Percentiles rank a stretch among this genome's conserved stretches.
These are phyloP conservation scores for Calycina herbarum DNA, from an alignment of 2,329 filamentous ascomycete genomes.

Conservation along the genomic window DNA sequence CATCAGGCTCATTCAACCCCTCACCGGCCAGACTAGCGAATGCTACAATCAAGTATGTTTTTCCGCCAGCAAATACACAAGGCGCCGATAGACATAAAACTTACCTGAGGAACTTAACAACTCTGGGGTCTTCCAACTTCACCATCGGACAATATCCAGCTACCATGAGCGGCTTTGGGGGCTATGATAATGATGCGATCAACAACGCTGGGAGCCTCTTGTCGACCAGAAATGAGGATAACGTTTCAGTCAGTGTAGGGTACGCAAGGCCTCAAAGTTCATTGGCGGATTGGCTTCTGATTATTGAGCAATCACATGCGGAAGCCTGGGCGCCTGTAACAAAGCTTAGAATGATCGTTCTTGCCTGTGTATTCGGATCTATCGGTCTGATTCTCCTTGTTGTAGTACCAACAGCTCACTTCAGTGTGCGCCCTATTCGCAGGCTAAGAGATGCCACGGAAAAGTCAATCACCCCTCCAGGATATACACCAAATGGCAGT, in stretches of 20 bases:
- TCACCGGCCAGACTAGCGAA: slow-evolving; percentile 42
- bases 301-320: slow-evolving; percentile 72
- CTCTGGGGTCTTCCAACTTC: slow-evolving; percentile 49
- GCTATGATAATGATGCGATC: slow-evolving; percentile 44
- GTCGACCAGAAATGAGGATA: slow-evolving; percentile 72
- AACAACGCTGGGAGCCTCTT: slow-evolving; percentile 72
- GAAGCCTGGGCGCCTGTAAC: slow-evolving; percentile 78
- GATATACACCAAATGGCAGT: slow-evolving; percentile 36
- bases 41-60: slow-evolving; percentile 56
- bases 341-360: slow-evolving; percentile 73
- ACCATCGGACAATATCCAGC: slow-evolving; percentile 61
- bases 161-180: slow-evolving; percentile 59
- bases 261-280: slow-evolving; percentile 68
- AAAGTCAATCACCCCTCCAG: slow-evolving; percentile 35
- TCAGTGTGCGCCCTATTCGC: slow-evolving; percentile 70
- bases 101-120: slow-evolving; percentile 41
- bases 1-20: slow-evolving; percentile 48
- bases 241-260: slow-evolving; percentile 71
- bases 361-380: slow-evolving; percentile 84
- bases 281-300: slow-evolving; percentile 77
- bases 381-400: slow-evolving; percentile 70
- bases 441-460: slow-evolving; percentile 36
- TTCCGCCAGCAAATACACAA: slow-evolving; percentile 51
- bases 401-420: slow-evolving; percentile 76
- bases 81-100: slow-evolving; percentile 49